Percentiles rank a stretch among this genome's conserved stretches.
Conservation (phyloP, 2,329 filamentous ascomycete species). For the Aspergillus niger region DNA sequence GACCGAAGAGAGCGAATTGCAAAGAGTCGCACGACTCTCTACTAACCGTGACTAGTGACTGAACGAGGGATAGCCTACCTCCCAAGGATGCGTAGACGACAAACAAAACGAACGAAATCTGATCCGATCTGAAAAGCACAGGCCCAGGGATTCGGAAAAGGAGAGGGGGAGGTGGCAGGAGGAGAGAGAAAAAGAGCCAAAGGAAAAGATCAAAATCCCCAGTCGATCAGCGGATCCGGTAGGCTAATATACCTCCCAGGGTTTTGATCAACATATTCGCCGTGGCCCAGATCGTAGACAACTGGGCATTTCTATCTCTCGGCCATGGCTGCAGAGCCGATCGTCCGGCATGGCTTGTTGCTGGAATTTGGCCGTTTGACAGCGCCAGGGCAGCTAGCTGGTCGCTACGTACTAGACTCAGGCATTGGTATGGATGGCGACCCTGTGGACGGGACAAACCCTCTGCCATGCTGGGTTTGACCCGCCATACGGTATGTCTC, state of each 20-base stretch:
- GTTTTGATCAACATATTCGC: conserved; percentile 16
- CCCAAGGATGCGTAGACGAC: not conserved
- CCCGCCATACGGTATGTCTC: not conserved
- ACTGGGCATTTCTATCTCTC: not conserved
- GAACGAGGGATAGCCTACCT: not conserved
- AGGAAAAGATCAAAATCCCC: conserved; percentile 3
- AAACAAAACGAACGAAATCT: conserved; percentile 3
- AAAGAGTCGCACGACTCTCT: not conserved
- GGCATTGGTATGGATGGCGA: not conserved
- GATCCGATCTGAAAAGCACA: not conserved
- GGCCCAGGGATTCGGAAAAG: not conserved
- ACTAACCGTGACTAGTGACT: no score
- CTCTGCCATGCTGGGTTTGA: no score
- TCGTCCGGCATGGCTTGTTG: not conserved
- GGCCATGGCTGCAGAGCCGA: not conserved
- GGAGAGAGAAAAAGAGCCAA: conserved; percentile 13
- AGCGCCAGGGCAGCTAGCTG: not conserved
- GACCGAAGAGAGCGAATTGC: not conserved
- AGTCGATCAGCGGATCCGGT: not conserved
- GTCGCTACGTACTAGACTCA: not conserved
- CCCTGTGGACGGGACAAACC: not conserved
- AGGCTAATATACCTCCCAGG: conserved; percentile 10
- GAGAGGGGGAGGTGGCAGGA: conserved; percentile 2
- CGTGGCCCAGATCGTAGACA: conserved; percentile 4
- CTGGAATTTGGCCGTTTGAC: not conserved